Evolutionary conservation across 352 stramenopile species (phyloP), one percentile per base, ranked within the genome.

Genomic region (Peronospora belbahrii): DNA sequence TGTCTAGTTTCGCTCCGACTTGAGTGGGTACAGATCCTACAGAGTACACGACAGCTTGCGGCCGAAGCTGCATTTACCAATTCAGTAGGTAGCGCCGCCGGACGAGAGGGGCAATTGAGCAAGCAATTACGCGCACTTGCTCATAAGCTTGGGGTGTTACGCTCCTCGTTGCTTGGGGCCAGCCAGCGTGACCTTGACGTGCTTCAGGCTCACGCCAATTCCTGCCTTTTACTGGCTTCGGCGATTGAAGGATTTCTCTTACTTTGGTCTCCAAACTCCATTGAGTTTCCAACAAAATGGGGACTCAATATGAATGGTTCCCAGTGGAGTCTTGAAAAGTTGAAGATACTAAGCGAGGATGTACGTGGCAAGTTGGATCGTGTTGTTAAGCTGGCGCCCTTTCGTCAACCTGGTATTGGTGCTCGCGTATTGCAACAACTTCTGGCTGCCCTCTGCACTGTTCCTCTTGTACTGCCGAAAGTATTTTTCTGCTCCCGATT

Each of bases 401-500:
- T 32, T 35, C 45, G 43, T 15, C 51, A 59, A 38, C 28, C 39
- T 18, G 48, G 36, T 25, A 35, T 62, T 15, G 70, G 67, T 13
- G 64, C 56, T 0, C 51, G 47, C 8, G 45, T 82, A 4, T 42
- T 82, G 22, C 49, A 67, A 22, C 67, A 79, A 40, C 39, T 82
- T 0, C 14, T 82, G 2, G 18, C 24, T 9, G 56, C 53, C 1
- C 24, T 76, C 3, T 77, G 57, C 38, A 45, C 35, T 14, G 6
- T 73, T 14, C 62, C 70, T 30, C 53, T 25, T 15, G 33, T 42
- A 17, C 22, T 78, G 2, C 67, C 67, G 3, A 55, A 42, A 6
- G 20, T 72, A 8, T 82, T 82, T 24, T 82, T 82, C 47, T 59
- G 70, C 5, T 65, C 62, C 17, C 51, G 56, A 34, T 28, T 70